These are phyloP conservation scores for Rubroboletus pulcherrimus DNA, from an alignment of 768 basidiomycete species.

Conservation along the genomic window DNA sequence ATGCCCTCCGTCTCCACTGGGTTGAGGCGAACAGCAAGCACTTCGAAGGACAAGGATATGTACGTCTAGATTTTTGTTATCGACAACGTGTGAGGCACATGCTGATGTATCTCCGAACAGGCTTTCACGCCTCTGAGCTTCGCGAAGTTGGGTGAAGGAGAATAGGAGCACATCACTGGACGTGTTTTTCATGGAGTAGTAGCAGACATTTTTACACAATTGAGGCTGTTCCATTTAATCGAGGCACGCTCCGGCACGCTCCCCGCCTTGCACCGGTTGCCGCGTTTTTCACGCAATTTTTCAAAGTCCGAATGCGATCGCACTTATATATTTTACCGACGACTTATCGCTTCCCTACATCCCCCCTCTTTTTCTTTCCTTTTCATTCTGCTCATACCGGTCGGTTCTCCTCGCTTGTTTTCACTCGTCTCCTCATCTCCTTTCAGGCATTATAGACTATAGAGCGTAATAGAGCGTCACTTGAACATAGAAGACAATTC, in stretches of 20 bases:
- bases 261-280: neutral
- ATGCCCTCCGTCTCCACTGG: slow-evolving; percentile 96
- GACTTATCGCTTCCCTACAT: slow-evolving; percentile 15
- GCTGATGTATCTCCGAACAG: slow-evolving; percentile 33
- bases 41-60: slow-evolving; percentile 86
- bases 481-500: slow-evolving; percentile 34
- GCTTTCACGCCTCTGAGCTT: slow-evolving; percentile 49
- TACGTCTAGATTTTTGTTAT: slow-evolving; percentile 41
- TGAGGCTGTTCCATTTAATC: slow-evolving; percentile 9
- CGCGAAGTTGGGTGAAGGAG: slow-evolving; percentile 38
- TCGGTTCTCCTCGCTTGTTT: slow-evolving; percentile 6
- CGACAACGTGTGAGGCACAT: slow-evolving; percentile 23
- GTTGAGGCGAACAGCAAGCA: slow-evolving; percentile 98
- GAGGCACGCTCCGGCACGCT: neutral
- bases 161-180: slow-evolving; percentile 18
- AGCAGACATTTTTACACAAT: slow-evolving; percentile 14
- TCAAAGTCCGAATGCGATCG: slow-evolving; percentile 29
- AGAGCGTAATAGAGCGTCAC: slow-evolving; percentile 56
- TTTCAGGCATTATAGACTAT: slow-evolving; percentile 38
- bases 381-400: slow-evolving; percentile 32
- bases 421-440: slow-evolving; percentile 3
- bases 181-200: slow-evolving; percentile 18
- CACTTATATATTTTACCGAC: slow-evolving; percentile 16
- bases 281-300: slow-evolving; percentile 7
- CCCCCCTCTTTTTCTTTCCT: slow-evolving; percentile 31